A percentile compares a stretch with the other conserved stretches of the same genome.
phyloP scores from a whole-genome alignment of 163 green algal genomes.

The Prototheca wickerhamii region DNA sequence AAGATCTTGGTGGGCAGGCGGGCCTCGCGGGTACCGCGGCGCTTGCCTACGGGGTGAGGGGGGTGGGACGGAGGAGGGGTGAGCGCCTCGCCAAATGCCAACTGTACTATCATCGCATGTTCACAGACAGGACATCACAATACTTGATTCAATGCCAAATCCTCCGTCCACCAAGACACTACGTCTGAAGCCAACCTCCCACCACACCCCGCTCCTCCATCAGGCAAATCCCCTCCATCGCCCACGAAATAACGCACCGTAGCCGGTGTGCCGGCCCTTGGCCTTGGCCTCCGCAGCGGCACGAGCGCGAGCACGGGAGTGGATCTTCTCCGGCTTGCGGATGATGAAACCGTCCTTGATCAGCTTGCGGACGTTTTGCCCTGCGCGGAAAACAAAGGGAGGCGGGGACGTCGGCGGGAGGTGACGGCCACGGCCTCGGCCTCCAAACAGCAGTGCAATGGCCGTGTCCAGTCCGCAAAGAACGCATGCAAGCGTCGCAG shows the following conservation, averaged over 20 bases:
- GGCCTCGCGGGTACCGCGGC: conserved; percentile 93
- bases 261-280: conserved; percentile 96
- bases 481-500: no score
- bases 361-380: conserved; percentile 98
- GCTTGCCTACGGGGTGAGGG: conserved; percentile 68
- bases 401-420: neutral
- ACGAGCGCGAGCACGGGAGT: conserved; percentile 84
- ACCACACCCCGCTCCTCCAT: neutral
- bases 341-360: conserved; percentile 99
- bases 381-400: conserved; percentile 44
- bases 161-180: no score
- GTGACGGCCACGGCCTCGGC: neutral
- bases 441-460: neutral
- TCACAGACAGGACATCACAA: no score
- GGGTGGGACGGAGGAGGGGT: neutral
- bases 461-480: no score
- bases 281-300: conserved; percentile 83
- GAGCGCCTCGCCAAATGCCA: neutral
- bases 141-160: no score
- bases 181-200: neutral
- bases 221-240: neutral
- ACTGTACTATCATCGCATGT: neutral
- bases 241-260: conserved; percentile 65
- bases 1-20: conserved; percentile 97
- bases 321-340: conserved; percentile 91